Conservation (phyloP, 805 yeast species). For the Clavispora santaluciae region DNA sequence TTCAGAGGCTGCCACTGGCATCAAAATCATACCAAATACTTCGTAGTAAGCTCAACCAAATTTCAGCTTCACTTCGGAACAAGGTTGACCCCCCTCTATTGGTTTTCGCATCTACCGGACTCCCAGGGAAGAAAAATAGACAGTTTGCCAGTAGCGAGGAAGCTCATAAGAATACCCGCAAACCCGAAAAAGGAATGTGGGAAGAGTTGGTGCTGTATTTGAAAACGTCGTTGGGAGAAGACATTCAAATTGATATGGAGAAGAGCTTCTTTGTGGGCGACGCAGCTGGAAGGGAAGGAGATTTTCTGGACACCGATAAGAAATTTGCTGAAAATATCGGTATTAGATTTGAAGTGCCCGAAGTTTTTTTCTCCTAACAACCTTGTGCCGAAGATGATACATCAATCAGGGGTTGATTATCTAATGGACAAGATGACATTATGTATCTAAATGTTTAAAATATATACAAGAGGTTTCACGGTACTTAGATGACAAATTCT, state of each 20-base stretch:
- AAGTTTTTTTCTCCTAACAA: constrained; percentile 45
- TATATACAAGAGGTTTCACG: neutral
- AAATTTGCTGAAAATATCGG: constrained; percentile 57
- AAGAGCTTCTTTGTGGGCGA: constrained; percentile 81
- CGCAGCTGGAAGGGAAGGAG: constrained; percentile 82
- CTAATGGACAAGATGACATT: too few species aligned
- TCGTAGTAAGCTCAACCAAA: constrained; percentile 33
- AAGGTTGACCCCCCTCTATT: constrained; percentile 24
- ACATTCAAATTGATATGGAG: constrained; percentile 31
- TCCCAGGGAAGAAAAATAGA: constrained; percentile 31
- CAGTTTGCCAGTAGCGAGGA: constrained; percentile 21
- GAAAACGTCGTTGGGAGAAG: constrained; percentile 12
- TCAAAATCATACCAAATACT: constrained; percentile 38
- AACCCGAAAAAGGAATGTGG: constrained; percentile 83
- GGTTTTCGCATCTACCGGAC: constrained; percentile 62
- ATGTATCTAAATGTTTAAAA: neutral
- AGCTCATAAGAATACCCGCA: constrained; percentile 46
- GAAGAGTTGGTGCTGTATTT: constrained; percentile 42
- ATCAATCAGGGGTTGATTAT: neutral
- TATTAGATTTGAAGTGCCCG: constrained; percentile 64
- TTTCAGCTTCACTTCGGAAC: constrained; percentile 28
- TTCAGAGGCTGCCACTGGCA: constrained; percentile 7
- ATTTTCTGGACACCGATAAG: constrained; percentile 77
- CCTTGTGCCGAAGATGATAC: neutral
- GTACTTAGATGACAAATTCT: too few species aligned